Conservation (phyloP, 306 rosid genomes). For the Prunus kanzakura region DNA sequence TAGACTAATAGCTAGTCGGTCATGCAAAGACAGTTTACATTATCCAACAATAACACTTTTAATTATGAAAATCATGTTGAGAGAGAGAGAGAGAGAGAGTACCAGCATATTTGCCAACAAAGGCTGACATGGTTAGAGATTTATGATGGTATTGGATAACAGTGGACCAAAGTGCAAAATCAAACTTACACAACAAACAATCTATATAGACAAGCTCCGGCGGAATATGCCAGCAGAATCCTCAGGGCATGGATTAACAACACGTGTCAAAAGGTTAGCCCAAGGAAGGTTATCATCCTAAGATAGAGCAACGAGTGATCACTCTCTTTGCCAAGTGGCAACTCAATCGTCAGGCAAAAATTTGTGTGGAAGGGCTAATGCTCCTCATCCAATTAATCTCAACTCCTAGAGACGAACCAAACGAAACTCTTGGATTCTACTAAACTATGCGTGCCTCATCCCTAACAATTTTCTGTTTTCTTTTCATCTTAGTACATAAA, state of each 20-base stretch:
- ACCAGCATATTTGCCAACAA: slow-evolving; percentile 92
- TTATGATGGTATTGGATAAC: slow-evolving; percentile 16
- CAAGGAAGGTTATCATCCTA: slow-evolving; percentile 53
- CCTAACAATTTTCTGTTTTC: slow-evolving; percentile 15
- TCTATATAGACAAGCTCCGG: slow-evolving; percentile 42
- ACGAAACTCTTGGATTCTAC: slow-evolving; percentile 30
- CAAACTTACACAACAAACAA: slow-evolving; percentile 20
- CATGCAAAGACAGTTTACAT: no score
- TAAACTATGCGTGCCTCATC: slow-evolving; percentile 15
- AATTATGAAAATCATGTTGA: neutral
- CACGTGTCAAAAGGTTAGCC: slow-evolving; percentile 74
- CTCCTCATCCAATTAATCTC: slow-evolving; percentile 23
- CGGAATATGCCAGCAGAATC: slow-evolving; percentile 50
- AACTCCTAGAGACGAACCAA: slow-evolving; percentile 18
- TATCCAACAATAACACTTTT: neutral
- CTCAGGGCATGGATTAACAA: slow-evolving; percentile 16
- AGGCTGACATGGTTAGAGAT: slow-evolving; percentile 77
- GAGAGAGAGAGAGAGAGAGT: slow-evolving; percentile 9
- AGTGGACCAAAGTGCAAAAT: slow-evolving; percentile 40
- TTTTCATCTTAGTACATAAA: neutral
- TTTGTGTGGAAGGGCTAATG: slow-evolving; percentile 41
- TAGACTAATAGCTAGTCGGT: neutral
- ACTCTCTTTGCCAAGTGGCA: slow-evolving; percentile 54
- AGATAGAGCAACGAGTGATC: slow-evolving; percentile 74
- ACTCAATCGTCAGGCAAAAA: slow-evolving; percentile 18